Conservation (phyloP, 2,329 filamentous ascomycete species). For the Calonectria montana region DNA sequence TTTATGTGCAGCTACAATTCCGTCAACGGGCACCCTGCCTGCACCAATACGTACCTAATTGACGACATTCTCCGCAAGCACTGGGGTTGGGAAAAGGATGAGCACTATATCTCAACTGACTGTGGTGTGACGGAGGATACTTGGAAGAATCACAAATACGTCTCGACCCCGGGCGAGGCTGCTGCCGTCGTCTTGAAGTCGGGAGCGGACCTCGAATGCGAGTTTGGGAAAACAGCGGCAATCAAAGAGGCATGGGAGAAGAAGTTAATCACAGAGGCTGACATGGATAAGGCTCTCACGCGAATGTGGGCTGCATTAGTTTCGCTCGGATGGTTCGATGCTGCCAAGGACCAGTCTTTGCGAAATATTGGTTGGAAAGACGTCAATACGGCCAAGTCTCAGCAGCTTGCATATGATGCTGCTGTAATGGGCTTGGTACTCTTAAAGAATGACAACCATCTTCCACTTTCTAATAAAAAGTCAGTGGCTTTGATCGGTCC, state of each 20-base stretch:
- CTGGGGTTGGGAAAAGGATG: neutral
- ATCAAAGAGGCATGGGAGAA: neutral
- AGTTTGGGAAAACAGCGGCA: neutral
- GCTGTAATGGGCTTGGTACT: neutral
- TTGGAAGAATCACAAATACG: neutral
- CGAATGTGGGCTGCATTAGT: neutral
- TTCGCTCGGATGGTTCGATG: neutral
- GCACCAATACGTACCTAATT: neutral
- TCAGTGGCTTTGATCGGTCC: neutral
- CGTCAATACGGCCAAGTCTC: neutral
- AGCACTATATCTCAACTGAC: neutral
- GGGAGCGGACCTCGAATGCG: neutral
- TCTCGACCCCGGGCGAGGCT: neutral
- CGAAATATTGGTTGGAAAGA: neutral
- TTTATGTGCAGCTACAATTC: conserved; percentile 1
- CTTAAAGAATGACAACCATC: neutral
- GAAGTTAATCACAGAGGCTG: neutral
- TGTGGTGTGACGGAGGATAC: neutral
- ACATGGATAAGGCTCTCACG: neutral
- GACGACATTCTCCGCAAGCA: neutral
- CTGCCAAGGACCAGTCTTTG: neutral
- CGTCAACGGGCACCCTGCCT: neutral
- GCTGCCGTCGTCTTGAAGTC: neutral
- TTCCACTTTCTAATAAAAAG: neutral
- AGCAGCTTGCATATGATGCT: neutral